These are phyloP conservation scores for Penicillium italicum DNA, from an alignment of 2,329 filamentous ascomycete genomes.

Conservation along the genomic window DNA sequence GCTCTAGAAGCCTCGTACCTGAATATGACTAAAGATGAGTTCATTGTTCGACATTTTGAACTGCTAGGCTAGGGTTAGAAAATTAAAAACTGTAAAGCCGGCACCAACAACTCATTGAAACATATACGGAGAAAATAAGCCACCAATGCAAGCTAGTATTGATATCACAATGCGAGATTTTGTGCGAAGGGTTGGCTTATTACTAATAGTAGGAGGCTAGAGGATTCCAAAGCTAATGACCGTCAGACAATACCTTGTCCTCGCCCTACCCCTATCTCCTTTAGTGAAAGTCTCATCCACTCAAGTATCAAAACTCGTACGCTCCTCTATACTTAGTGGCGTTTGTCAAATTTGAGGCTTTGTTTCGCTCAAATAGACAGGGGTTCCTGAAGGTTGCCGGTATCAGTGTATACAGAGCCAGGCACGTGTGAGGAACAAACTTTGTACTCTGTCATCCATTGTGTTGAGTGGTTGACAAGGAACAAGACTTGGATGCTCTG, in stretches of 20 bases:
- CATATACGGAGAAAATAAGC: background rate
- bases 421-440: conserved; percentile 12
- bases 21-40: background rate
- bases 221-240: background rate
- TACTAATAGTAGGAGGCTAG: background rate
- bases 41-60: background rate
- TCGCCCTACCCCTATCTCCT: background rate
- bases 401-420: background rate
- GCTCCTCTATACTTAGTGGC: conserved; percentile 32
- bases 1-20: too few species aligned
- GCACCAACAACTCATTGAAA: background rate
- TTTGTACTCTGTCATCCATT: conserved; percentile 30
- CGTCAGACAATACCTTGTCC: background rate
- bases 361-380: conserved; percentile 36
- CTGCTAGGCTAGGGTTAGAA: background rate
- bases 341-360: conserved; percentile 19
- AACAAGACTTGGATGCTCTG: conserved; percentile 47
- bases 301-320: conserved; percentile 28
- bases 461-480: conserved; percentile 58
- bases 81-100: background rate
- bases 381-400: conserved; percentile 2
- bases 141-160: background rate
- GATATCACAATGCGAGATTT: background rate
- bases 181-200: background rate
- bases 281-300: conserved; percentile 20